phyloP scores from a whole-genome alignment of 2,329 filamentous ascomycete genomes.

The Aspergillus pseudoglaucus region DNA sequence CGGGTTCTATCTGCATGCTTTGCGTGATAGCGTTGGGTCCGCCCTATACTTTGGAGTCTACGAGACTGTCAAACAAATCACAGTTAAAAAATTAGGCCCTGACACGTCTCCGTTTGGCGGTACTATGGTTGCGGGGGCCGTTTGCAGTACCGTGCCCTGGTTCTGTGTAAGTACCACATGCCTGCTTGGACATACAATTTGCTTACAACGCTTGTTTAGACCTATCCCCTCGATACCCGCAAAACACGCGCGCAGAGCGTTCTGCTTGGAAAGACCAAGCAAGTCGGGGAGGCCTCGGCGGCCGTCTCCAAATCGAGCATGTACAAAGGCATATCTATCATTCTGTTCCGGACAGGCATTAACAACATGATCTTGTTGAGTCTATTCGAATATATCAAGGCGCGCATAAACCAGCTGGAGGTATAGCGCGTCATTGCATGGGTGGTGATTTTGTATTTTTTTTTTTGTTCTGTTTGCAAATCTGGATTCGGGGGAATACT shows the following conservation, averaged over 20 bases:
- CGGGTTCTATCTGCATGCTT: constrained; percentile 39
- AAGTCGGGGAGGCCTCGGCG: constrained; percentile 35
- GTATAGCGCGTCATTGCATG: constrained; percentile 6
- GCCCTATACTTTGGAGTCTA: constrained; percentile 44
- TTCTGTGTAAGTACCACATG: constrained; percentile 32
- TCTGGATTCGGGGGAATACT: not conserved
- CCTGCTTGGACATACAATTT: not conserved
- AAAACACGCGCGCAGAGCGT: constrained; percentile 46
- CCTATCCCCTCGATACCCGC: constrained; percentile 43
- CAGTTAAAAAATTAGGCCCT: constrained; percentile 38
- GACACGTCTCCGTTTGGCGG: constrained; percentile 38
- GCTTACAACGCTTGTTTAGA: constrained; percentile 23
- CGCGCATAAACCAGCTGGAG: constrained; percentile 36
- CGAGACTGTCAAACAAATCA: constrained; percentile 42
- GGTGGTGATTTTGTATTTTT: not conserved
- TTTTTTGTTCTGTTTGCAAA: not conserved
- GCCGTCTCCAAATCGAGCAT: constrained; percentile 38
- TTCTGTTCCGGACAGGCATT: constrained; percentile 39
- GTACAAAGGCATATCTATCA: constrained; percentile 44
- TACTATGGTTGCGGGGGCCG: constrained; percentile 39
- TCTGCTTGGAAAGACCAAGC: constrained; percentile 36
- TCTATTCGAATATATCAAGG: constrained; percentile 42
- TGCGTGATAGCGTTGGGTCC: constrained; percentile 41
- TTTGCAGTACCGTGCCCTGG: constrained; percentile 44
- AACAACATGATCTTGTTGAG: constrained; percentile 46